phyloP scores from a whole-genome alignment of 1,284 basidiomycete genomes.

The Tylopilus orsonianus region DNA sequence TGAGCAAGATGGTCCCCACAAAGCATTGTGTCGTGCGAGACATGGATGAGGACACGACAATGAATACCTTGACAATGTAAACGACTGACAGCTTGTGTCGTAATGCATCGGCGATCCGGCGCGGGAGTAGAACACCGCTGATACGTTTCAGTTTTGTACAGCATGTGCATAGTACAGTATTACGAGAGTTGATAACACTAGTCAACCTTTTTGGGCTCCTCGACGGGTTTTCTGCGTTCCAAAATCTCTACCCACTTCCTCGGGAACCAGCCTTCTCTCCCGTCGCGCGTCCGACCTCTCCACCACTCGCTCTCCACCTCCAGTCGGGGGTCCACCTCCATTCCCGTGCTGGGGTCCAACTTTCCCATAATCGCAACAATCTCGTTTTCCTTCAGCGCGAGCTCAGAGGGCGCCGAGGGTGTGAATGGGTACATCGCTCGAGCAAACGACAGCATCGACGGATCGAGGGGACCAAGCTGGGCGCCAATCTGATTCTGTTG shows the following conservation, averaged over 20 bases:
- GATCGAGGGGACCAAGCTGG: constrained; percentile 64
- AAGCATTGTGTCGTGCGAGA: too few relatives aligned
- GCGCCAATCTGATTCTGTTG: constrained; percentile 35
- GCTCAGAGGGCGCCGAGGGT: constrained; percentile 73
- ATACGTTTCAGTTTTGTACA: too few relatives aligned
- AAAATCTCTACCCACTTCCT: constrained; percentile 83
- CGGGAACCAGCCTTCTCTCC: constrained; percentile 96
- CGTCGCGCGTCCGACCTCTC: constrained; percentile 93
- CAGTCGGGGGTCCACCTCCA: constrained; percentile 69
- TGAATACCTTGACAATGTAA: too few relatives aligned
- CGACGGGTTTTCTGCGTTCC: constrained; percentile 43
- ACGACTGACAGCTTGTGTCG: too few relatives aligned
- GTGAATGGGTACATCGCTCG: constrained; percentile 83
- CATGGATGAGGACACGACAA: too few relatives aligned
- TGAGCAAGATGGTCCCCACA: too few relatives aligned
- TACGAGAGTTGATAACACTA: too few relatives aligned
- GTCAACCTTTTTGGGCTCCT: constrained; percentile 41
- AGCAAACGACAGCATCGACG: constrained; percentile 82
- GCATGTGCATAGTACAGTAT: too few relatives aligned
- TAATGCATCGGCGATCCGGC: too few relatives aligned
- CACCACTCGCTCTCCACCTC: constrained; percentile 90
- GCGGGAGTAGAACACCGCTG: too few relatives aligned
- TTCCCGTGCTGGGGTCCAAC: constrained; percentile 68
- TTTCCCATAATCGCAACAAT: constrained; percentile 93
- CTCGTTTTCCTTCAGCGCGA: constrained; percentile 85